A percentile compares a stretch with the other conserved stretches of the same genome.
Conservation (phyloP, 2,329 filamentous ascomycete genomes). For the Leptographium radiaticola region DNA sequence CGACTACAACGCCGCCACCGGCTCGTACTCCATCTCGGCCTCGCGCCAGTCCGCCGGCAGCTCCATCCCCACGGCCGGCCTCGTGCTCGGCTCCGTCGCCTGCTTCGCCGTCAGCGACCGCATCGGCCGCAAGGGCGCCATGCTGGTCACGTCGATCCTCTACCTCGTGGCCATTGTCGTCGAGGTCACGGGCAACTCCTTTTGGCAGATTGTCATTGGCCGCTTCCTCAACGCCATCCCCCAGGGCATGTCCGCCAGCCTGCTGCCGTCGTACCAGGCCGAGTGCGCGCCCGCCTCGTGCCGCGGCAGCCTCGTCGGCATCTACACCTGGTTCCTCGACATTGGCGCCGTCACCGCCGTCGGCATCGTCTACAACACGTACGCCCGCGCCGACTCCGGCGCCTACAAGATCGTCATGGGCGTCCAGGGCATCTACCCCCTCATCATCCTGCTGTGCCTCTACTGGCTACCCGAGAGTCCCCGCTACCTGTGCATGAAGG, state of each 20-base stretch:
- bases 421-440: conserved; percentile 1
- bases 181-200: conserved; percentile 2
- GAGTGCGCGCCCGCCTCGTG: conserved; percentile 3
- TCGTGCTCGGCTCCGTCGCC: neutral
- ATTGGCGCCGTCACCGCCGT: conserved; percentile 2
- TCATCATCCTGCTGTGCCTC: neutral
- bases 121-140: conserved; percentile 3
- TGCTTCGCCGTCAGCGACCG: conserved; percentile 4
- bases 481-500: conserved; percentile 1
- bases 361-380: conserved; percentile 3
- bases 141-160: conserved; percentile 2
- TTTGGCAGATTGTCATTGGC: conserved; percentile 1
- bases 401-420: conserved; percentile 5
- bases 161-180: conserved; percentile 3
- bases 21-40: conserved; percentile 1
- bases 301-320: conserved; percentile 1
- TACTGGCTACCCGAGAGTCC: conserved; percentile 5
- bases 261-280: conserved; percentile 3
- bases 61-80: conserved; percentile 1
- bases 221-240: conserved; percentile 4
- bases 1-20: neutral
- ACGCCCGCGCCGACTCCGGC: neutral
- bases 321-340: conserved; percentile 4
- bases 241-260: conserved; percentile 4
- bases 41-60: conserved; percentile 3